phyloP scores from a whole-genome alignment of 2,329 filamentous ascomycete genomes.

The Ceratocystis cacaofunesta region DNA sequence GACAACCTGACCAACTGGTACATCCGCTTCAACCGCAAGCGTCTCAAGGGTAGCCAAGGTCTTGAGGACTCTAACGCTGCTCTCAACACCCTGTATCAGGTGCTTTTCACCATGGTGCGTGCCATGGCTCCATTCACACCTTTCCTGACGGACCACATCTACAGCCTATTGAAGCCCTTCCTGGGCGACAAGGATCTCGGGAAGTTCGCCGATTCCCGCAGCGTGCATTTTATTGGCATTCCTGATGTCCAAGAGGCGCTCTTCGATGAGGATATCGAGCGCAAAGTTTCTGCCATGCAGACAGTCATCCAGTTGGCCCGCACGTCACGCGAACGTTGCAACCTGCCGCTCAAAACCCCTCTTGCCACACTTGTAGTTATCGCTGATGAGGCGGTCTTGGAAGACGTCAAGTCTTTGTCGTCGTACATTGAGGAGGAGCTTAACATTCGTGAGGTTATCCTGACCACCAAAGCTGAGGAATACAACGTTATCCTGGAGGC shows the following conservation, averaged over 20 bases:
- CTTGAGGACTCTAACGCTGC: slow-evolving; percentile 62
- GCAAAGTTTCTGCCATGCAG: slow-evolving; percentile 71
- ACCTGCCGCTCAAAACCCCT: slow-evolving; percentile 68
- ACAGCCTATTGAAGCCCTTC: slow-evolving; percentile 60
- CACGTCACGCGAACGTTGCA: slow-evolving; percentile 62
- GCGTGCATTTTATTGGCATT: slow-evolving; percentile 75
- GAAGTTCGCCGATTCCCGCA: slow-evolving; percentile 52
- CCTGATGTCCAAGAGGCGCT: slow-evolving; percentile 68
- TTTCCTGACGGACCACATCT: slow-evolving; percentile 81
- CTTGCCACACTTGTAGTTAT: slow-evolving; percentile 72
- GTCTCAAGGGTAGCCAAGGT: slow-evolving; percentile 61
- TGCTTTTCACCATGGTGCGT: slow-evolving; percentile 68
- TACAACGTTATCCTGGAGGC: slow-evolving; percentile 77
- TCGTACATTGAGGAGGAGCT: slow-evolving; percentile 71
- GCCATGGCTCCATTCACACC: slow-evolving; percentile 79
- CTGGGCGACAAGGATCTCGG: slow-evolving; percentile 50
- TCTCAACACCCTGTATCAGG: slow-evolving; percentile 75
- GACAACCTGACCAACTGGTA: slow-evolving; percentile 89
- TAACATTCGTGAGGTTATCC: slow-evolving; percentile 65
- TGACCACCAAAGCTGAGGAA: slow-evolving; percentile 65
- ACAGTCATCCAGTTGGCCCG: slow-evolving; percentile 74
- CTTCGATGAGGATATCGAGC: slow-evolving; percentile 65
- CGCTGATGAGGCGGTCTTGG: slow-evolving; percentile 57
- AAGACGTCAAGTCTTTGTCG: slow-evolving; percentile 66
- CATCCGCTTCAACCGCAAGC: slow-evolving; percentile 74